These are phyloP conservation scores for Populus euphratica DNA, from an alignment of 345 rosid species.

Conservation along the genomic window DNA sequence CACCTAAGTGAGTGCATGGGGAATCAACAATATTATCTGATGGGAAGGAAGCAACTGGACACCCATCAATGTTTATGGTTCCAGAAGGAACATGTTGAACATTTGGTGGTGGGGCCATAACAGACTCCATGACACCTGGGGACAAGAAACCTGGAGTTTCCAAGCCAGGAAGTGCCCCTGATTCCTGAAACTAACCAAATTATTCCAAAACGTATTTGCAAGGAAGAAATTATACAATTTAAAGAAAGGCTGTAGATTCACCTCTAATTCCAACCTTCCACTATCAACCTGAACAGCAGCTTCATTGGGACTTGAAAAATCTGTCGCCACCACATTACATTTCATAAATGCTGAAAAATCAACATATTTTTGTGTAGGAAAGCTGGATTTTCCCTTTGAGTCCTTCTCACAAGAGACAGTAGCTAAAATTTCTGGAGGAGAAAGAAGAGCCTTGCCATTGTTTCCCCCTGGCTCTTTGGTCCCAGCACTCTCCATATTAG, in stretches of 20 bases:
- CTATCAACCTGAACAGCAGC: slow-evolving; percentile 16
- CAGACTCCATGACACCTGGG: slow-evolving; percentile 27
- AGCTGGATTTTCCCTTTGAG: not conserved
- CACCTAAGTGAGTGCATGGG: slow-evolving; percentile 31
- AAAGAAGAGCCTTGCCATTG: not conserved
- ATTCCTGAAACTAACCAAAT: slow-evolving; percentile 32
- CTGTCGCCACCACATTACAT: slow-evolving; percentile 5
- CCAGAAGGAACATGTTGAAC: slow-evolving; percentile 25
- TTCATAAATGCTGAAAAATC: slow-evolving; percentile 6
- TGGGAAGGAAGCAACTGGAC: slow-evolving; percentile 37
- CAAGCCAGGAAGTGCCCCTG: slow-evolving; percentile 30
- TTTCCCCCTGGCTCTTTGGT: not conserved
- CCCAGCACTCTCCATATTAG: slow-evolving; percentile 2
- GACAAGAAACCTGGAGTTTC: slow-evolving; percentile 36
- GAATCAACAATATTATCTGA: slow-evolving; percentile 33
- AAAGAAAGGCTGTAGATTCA: slow-evolving; percentile 12
- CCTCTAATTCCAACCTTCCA: slow-evolving; percentile 30
- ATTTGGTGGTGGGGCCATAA: slow-evolving; percentile 16
- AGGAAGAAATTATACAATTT: slow-evolving; percentile 8
- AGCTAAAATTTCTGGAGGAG: slow-evolving; percentile 21
- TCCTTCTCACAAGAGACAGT: not conserved
- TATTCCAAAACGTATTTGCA: slow-evolving; percentile 11
- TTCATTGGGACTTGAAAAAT: slow-evolving; percentile 10
- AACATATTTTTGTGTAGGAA: slow-evolving; percentile 8
- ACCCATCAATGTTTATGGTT: slow-evolving; percentile 23